Evolutionary conservation across 805 yeast genomes (phyloP).

Genomic region (Pichia heedii): DNA sequence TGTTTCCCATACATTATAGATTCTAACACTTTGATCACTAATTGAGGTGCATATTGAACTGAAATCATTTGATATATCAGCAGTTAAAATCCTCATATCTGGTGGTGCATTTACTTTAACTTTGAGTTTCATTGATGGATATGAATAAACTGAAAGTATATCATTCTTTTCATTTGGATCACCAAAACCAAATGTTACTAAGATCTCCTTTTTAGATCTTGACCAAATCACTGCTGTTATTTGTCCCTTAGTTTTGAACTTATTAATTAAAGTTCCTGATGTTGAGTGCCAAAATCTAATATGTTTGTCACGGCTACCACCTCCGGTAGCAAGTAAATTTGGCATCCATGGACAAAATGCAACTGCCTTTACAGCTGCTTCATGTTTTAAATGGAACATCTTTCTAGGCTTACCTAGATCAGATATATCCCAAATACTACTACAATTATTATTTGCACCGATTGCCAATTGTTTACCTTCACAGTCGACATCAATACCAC

Average conservation of each 20-base stretch:
- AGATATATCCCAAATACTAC: constrained; percentile 66
- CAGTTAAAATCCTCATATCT: constrained; percentile 53
- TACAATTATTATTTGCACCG: constrained; percentile 79
- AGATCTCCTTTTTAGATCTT: constrained; percentile 47
- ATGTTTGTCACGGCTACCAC: constrained; percentile 75
- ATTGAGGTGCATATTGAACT: constrained; percentile 62
- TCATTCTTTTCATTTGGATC: constrained; percentile 36
- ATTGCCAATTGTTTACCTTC: constrained; percentile 54
- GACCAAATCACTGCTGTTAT: constrained; percentile 80
- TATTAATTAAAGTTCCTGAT: constrained; percentile 61
- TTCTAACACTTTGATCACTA: constrained; percentile 68
- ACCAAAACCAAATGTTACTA: constrained; percentile 79
- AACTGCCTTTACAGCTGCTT: constrained; percentile 84
- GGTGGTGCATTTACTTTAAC: constrained; percentile 41
- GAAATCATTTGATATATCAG: constrained; percentile 58
- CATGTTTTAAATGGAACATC: constrained; percentile 48
- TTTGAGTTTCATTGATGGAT: constrained; percentile 50
- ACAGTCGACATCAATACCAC: constrained; percentile 55
- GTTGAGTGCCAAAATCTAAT: constrained; percentile 81
- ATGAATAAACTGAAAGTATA: constrained; percentile 53
- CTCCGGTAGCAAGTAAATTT: constrained; percentile 78
- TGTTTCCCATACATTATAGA: constrained; percentile 63
- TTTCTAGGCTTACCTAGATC: constrained; percentile 33
- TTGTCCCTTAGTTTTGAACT: constrained; percentile 57
- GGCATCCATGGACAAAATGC: constrained; percentile 90